phyloP scores from a whole-genome alignment of 805 yeast species.

The Lachancea kluyveri region DNA sequence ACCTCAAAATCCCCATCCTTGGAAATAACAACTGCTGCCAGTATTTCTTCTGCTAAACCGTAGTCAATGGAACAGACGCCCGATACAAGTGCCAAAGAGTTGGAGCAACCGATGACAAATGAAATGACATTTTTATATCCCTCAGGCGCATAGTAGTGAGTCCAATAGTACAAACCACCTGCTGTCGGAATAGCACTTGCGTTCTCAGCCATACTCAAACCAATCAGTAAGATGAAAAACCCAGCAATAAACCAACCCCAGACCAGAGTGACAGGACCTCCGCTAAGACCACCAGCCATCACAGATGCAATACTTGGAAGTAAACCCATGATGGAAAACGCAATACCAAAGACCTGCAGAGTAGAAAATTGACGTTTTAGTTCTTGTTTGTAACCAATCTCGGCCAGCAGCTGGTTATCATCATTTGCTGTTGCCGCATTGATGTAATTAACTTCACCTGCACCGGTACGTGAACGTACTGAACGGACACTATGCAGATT shows the following conservation, averaged over 20 bases:
- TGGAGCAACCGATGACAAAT: slow-evolving; percentile 53
- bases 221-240: slow-evolving; percentile 43
- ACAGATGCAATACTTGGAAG: slow-evolving; percentile 40
- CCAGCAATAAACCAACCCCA: slow-evolving; percentile 60
- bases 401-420: slow-evolving; percentile 31
- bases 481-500: slow-evolving; percentile 11
- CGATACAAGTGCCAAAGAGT: slow-evolving; percentile 52
- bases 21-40: slow-evolving; percentile 42
- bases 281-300: slow-evolving; percentile 41
- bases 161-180: slow-evolving; percentile 61
- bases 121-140: slow-evolving; percentile 40
- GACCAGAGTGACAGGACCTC: slow-evolving; percentile 54
- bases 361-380: slow-evolving; percentile 56
- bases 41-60: slow-evolving; percentile 49
- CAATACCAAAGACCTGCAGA: slow-evolving; percentile 62
- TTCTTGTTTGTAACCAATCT: slow-evolving; percentile 70
- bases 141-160: slow-evolving; percentile 52
- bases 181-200: slow-evolving; percentile 60
- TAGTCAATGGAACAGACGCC: slow-evolving; percentile 56
- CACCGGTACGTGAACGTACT: slow-evolving; percentile 13
- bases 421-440: slow-evolving; percentile 20
- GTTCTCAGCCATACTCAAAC: slow-evolving; percentile 49
- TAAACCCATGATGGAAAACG: slow-evolving; percentile 70
- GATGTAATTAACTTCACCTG: slow-evolving; percentile 18
- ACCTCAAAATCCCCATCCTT: slow-evolving; percentile 45